These are phyloP conservation scores for Backusella luteola DNA, from an alignment of 192 early-diverging fungal species.

Conservation along the genomic window DNA sequence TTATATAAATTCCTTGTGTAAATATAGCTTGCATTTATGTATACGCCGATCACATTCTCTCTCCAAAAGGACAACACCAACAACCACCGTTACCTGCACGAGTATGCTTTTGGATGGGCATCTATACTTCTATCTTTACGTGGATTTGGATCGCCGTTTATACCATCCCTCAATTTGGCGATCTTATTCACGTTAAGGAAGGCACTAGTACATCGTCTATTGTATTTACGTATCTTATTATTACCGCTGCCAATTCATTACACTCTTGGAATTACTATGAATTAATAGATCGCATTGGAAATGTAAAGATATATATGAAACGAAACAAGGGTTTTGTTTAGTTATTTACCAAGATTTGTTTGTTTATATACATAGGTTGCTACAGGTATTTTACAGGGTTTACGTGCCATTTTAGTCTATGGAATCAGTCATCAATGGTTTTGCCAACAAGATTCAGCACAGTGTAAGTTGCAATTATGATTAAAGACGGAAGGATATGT, in stretches of 20 bases:
- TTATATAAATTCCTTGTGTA: neutral
- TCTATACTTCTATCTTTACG: slow-evolving; percentile 39
- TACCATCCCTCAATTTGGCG: slow-evolving; percentile 52
- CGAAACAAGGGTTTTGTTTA: neutral
- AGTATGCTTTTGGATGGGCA: slow-evolving; percentile 50
- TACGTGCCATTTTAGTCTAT: slow-evolving; percentile 57
- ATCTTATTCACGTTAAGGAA: slow-evolving; percentile 29
- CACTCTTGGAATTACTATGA: slow-evolving; percentile 58
- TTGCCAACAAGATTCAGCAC: slow-evolving; percentile 47
- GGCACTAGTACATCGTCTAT: neutral
- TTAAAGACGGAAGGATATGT: neutral
- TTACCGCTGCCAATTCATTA: slow-evolving; percentile 41
- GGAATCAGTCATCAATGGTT: slow-evolving; percentile 55
- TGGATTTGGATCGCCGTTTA: slow-evolving; percentile 47
- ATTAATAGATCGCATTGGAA: slow-evolving; percentile 49
- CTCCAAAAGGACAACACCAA: slow-evolving; percentile 28
- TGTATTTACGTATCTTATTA: slow-evolving; percentile 32
- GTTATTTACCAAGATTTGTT: neutral
- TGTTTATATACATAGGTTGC: slow-evolving; percentile 35
- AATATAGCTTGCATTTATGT: slow-evolving; percentile 54
- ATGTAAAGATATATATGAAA: slow-evolving; percentile 25
- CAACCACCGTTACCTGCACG: slow-evolving; percentile 46
- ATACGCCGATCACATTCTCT: slow-evolving; percentile 49
- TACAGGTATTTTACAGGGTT: slow-evolving; percentile 52
- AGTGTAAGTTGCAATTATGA: slow-evolving; percentile 37